Base-by-base conservation (phyloP, 1,284 basidiomycete genomes). In the Marasmius sp. region DNA sequence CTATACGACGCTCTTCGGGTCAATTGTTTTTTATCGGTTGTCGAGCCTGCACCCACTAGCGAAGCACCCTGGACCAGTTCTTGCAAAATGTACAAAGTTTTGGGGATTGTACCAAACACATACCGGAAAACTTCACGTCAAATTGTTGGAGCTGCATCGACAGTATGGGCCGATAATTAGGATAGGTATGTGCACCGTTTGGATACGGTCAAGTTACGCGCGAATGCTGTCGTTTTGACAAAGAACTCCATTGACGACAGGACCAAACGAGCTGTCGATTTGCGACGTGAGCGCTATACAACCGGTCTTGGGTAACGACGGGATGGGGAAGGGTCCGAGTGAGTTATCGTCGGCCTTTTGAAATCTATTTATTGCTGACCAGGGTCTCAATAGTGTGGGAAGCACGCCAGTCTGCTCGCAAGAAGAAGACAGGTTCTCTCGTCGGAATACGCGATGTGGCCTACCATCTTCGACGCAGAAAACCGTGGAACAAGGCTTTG, bases 401-500 rank as follows among this genome's bases (percentile, higher is more conserved):
- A 10, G 33, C 18, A 38, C 27, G 37, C 27, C 27, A n/a, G 16
- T 16, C 14, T 10, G n/a, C 34, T n/a, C 9, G 20, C 20, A 36
- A 33, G 34, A n/a, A 11, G 6, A 36, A n/a, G 12, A 54, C 14
- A 36, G 52, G 27, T 5, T 27, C 33, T 14, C 37, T 37, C 34
- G 38, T 37, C 34, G 52, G 33, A 33, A 54, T 54, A 37, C 52
- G 52, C 18, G 52, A 54, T 36, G 18, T 36, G n/a, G 34, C 34
- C 27, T n/a, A 37, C 36, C 52, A 54, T 36, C n/a, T 54, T 14
- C 27, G 38, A 38, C 12, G 33, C n/a, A 33, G 52, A 12, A 54
- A 38, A n/a, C 52, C 52, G 11, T 54, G 52, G 52, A 54, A 54
- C 34, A 54, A 54, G 38, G 52, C 52, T 5, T 54, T 54, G 18